Evolutionary conservation across 2,329 filamentous ascomycete species (phyloP).

Genomic region (Botrytis tulipae): DNA sequence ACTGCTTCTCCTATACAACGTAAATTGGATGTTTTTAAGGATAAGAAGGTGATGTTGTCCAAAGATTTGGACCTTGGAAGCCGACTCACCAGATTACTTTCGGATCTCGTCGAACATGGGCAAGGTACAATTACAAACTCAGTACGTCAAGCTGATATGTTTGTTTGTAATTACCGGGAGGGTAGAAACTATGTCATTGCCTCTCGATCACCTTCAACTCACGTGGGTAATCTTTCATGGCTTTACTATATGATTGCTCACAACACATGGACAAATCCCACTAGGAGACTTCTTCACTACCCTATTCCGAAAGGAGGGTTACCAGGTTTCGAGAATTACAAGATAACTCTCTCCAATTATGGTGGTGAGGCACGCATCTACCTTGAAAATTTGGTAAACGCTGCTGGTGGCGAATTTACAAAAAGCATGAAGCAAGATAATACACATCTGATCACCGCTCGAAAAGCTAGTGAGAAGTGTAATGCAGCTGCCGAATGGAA

Average conservation of each 20-base stretch:
- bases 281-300: slow-evolving; percentile 83
- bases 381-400: slow-evolving; percentile 84
- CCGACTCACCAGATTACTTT: slow-evolving; percentile 65
- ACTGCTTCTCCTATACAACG: slow-evolving; percentile 47
- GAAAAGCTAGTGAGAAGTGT: slow-evolving; percentile 88
- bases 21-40: slow-evolving; percentile 71
- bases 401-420: slow-evolving; percentile 83
- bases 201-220: slow-evolving; percentile 66
- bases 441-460: slow-evolving; percentile 90
- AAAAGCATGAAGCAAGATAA: slow-evolving; percentile 95
- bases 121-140: slow-evolving; percentile 67
- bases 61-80: slow-evolving; percentile 68
- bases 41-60: slow-evolving; percentile 75
- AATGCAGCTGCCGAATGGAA: slow-evolving; percentile 90
- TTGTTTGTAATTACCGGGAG: slow-evolving; percentile 83
- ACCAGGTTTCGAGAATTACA: slow-evolving; percentile 71
- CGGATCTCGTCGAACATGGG: slow-evolving; percentile 66
- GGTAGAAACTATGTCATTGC: slow-evolving; percentile 76
- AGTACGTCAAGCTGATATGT: slow-evolving; percentile 73
- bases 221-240: slow-evolving; percentile 92
- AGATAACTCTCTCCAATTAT: slow-evolving; percentile 93
- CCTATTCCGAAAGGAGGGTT: slow-evolving; percentile 76
- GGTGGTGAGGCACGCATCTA: slow-evolving; percentile 91
- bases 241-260: slow-evolving; percentile 87
- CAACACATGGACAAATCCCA: slow-evolving; percentile 84